Percentiles rank a stretch among this genome's conserved stretches.
phyloP scores from a whole-genome alignment of 306 rosid genomes.

The Comarum palustre region DNA sequence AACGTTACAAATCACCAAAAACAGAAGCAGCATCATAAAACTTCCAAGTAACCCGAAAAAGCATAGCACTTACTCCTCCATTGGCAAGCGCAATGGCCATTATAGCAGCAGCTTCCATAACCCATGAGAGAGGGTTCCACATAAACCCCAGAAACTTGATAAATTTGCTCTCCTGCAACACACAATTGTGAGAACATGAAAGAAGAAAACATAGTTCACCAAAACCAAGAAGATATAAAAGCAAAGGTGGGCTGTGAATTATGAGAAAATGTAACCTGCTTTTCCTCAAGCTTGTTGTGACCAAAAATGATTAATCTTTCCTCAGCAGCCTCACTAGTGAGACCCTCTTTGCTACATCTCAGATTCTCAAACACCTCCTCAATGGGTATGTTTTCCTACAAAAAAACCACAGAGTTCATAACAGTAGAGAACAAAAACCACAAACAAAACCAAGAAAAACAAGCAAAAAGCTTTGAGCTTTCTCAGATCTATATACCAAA shows the following conservation, averaged over 20 bases:
- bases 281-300: constrained; percentile 95
- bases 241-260: not conserved
- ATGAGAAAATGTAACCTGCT: constrained; percentile 39
- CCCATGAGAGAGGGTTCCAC: constrained; percentile 99
- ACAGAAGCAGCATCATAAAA: constrained; percentile 6
- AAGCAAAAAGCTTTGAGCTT: constrained; percentile 14
- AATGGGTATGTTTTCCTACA: constrained; percentile 94
- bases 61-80: constrained; percentile 73
- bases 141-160: constrained; percentile 91
- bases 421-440: constrained; percentile 19
- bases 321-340: constrained; percentile 79
- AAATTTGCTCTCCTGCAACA: constrained; percentile 79
- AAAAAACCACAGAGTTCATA: constrained; percentile 28
- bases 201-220: not conserved
- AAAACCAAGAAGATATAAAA: constrained; percentile 9
- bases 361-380: constrained; percentile 95
- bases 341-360: constrained; percentile 95
- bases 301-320: constrained; percentile 82
- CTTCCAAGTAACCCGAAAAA: constrained; percentile 15
- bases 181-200: constrained; percentile 15
- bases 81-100: constrained; percentile 99
- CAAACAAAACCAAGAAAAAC: constrained; percentile 6
- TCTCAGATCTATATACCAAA: constrained; percentile 86
- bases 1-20: not conserved
- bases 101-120: constrained; percentile 98